These are phyloP conservation scores for Naegleria gruberi DNA, from an alignment of 208 protist genomes.

Conservation along the genomic window DNA sequence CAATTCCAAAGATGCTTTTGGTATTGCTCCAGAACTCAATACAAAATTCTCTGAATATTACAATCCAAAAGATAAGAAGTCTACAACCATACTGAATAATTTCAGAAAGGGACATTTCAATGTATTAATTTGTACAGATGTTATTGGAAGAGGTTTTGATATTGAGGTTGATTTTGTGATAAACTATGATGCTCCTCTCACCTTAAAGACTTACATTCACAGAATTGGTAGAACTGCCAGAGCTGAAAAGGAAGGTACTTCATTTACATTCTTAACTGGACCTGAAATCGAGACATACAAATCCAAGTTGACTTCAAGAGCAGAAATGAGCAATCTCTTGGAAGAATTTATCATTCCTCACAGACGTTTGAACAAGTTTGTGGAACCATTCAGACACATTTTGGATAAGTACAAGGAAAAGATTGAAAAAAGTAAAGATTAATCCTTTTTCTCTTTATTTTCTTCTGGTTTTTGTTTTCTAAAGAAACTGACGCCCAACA, in stretches of 20 bases:
- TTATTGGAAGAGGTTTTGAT: slow-evolving; percentile 56
- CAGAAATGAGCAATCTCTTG: not conserved
- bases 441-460: not conserved
- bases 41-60: not conserved
- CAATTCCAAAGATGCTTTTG: not conserved
- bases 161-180: slow-evolving; percentile 73
- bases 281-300: not conserved
- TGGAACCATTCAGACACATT: not conserved
- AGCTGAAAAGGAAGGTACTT: slow-evolving; percentile 67
- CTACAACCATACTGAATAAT: not conserved
- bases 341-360: not conserved
- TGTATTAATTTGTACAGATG: slow-evolving; percentile 1
- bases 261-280: slow-evolving; percentile 69
- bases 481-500: not conserved
- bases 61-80: not conserved
- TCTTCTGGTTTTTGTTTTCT: not conserved
- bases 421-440: not conserved
- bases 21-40: not conserved
- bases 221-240: slow-evolving; percentile 87
- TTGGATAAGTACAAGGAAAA: not conserved
- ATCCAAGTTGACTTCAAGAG: not conserved
- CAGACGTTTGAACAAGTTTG: not conserved
- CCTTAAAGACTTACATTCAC: slow-evolving; percentile 89
- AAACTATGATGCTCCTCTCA: slow-evolving; percentile 71
- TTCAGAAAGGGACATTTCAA: not conserved